phyloP scores from a whole-genome alignment of 768 basidiomycete genomes.

The Ephemerocybe angulata region DNA sequence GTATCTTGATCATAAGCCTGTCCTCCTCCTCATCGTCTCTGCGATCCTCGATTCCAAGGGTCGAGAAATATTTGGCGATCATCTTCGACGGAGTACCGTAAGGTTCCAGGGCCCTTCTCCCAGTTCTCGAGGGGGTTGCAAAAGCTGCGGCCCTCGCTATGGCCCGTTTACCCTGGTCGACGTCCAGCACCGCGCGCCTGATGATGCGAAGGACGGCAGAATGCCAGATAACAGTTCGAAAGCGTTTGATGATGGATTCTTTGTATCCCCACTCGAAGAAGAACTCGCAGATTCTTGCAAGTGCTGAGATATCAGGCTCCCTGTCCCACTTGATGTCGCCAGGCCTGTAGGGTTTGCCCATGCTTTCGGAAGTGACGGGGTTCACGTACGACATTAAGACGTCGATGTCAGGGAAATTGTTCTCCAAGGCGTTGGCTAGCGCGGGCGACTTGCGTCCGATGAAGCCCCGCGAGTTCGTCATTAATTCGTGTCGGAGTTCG shows the following conservation, averaged over 20 bases:
- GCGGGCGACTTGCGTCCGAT: slow-evolving; percentile 62
- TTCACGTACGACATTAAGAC: slow-evolving; percentile 74
- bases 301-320: slow-evolving; percentile 66
- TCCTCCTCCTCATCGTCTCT: slow-evolving; percentile 33
- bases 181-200: slow-evolving; percentile 56
- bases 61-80: slow-evolving; percentile 55
- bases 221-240: slow-evolving; percentile 80
- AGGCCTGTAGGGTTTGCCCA: slow-evolving; percentile 37
- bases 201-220: slow-evolving; percentile 67
- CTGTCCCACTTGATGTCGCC: slow-evolving; percentile 41
- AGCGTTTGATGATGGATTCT: slow-evolving; percentile 78
- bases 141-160: slow-evolving; percentile 8
- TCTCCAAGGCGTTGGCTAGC: slow-evolving; percentile 60
- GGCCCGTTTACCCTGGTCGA: slow-evolving; percentile 28
- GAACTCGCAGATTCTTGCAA: slow-evolving; percentile 79
- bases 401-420: slow-evolving; percentile 68
- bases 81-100: slow-evolving; percentile 52
- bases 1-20: slow-evolving; percentile 60
- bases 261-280: slow-evolving; percentile 92
- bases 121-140: slow-evolving; percentile 37
- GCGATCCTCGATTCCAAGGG: slow-evolving; percentile 33
- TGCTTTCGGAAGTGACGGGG: slow-evolving; percentile 70
- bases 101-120: slow-evolving; percentile 20
- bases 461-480: slow-evolving; percentile 61
- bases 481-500: slow-evolving; percentile 58